These are phyloP conservation scores for Drechmeria coniospora DNA, from an alignment of 2,329 filamentous ascomycete species.

Conservation along the genomic window DNA sequence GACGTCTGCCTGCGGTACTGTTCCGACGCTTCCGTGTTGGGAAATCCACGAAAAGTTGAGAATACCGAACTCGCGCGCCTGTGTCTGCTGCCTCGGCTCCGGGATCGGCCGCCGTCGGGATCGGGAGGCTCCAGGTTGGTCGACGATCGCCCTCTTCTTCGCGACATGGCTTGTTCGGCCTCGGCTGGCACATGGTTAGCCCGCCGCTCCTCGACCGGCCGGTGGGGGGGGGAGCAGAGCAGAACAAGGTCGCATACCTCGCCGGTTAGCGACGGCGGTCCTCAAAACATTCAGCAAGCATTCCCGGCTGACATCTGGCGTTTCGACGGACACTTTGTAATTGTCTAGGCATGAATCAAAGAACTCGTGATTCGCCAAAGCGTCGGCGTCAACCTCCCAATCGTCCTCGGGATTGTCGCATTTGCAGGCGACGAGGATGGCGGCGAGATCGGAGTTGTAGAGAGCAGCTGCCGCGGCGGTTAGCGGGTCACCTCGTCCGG, in stretches of 20 bases:
- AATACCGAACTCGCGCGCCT: slow-evolving; percentile 58
- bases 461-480: slow-evolving; percentile 66
- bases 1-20: slow-evolving; percentile 15
- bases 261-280: slow-evolving; percentile 50
- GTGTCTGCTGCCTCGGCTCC: slow-evolving; percentile 49
- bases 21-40: slow-evolving; percentile 29
- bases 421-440: slow-evolving; percentile 75
- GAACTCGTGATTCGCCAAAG: slow-evolving; percentile 43
- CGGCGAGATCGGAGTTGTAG: slow-evolving; percentile 56
- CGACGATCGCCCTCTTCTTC: slow-evolving; percentile 44
- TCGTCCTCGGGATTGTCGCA: slow-evolving; percentile 62
- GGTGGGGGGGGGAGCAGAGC: background rate
- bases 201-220: no score
- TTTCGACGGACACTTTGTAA: slow-evolving; percentile 56
- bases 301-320: slow-evolving; percentile 56
- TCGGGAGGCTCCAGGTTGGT: slow-evolving; percentile 45
- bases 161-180: slow-evolving; percentile 26
- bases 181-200: slow-evolving; percentile 16
- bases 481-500: no score
- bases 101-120: slow-evolving; percentile 30
- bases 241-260: slow-evolving; percentile 38
- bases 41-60: slow-evolving; percentile 40
- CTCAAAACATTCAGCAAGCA: slow-evolving; percentile 64
- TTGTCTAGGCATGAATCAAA: slow-evolving; percentile 57
- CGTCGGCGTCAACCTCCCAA: slow-evolving; percentile 55